Conservation (phyloP, 768 basidiomycete genomes). For the Daedalea quercina region DNA sequence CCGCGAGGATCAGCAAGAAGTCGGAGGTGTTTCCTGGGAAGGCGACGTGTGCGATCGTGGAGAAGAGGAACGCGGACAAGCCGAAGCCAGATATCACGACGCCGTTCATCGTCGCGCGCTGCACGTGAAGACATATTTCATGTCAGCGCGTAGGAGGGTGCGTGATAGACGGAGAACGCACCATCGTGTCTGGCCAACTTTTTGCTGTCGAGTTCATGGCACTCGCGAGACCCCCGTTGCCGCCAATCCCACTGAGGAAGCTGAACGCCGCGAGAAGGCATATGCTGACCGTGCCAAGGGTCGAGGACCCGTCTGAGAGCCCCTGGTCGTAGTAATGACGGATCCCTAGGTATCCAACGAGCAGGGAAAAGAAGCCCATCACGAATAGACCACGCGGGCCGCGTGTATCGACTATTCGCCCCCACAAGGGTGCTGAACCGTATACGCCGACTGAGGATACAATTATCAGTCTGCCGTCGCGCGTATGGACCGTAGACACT, state of each 20-base stretch:
- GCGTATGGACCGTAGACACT: slow-evolving; percentile 13
- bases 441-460: slow-evolving; percentile 63
- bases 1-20: slow-evolving; percentile 66
- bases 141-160: not conserved
- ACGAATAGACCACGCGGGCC: slow-evolving; percentile 68
- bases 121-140: not conserved
- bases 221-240: slow-evolving; percentile 63
- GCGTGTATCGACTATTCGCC: slow-evolving; percentile 64
- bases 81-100: slow-evolving; percentile 85
- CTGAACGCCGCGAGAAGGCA: slow-evolving; percentile 51
- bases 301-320: slow-evolving; percentile 12
- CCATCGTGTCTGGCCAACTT: slow-evolving; percentile 65
- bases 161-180: slow-evolving; percentile 27
- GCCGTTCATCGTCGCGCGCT: slow-evolving; percentile 74
- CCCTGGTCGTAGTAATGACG: slow-evolving; percentile 57
- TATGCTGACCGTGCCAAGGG: slow-evolving; percentile 37
- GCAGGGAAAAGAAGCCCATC: slow-evolving; percentile 49
- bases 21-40: slow-evolving; percentile 76
- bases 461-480: not conserved
- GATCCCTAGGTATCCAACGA: slow-evolving; percentile 74
- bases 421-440: slow-evolving; percentile 69
- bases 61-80: slow-evolving; percentile 87
- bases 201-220: slow-evolving; percentile 80
- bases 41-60: slow-evolving; percentile 59
- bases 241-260: slow-evolving; percentile 73